Base-by-base conservation (phyloP, 2,329 filamentous ascomycete genomes). In the Byssoonygena ceratinophila region DNA sequence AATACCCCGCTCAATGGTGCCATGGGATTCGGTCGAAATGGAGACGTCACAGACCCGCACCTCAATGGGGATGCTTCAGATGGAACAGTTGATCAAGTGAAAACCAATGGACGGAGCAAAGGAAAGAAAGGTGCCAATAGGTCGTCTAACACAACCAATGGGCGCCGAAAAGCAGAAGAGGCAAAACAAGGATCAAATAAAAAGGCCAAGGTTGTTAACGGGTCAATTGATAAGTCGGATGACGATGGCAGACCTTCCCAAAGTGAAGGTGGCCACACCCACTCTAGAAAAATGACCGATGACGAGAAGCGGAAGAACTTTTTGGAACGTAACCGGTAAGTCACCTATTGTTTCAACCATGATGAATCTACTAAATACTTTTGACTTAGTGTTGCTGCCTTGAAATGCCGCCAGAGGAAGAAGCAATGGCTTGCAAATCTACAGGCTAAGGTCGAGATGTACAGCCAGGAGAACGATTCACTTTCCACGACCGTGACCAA, bases 221-320 rank as follows among this genome's bases (percentile, higher is more conserved):
- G 73, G 14, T 62, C 58, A 23, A 66, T 64, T 53, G 70, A 68
- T 22, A 74, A 76, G n/a, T 74, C 73, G 1, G 75, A 80, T 3
- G 45, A 96, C 95, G 71, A 91, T 86, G 68, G 64, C 77, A 8
- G 92, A 89, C 70, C 75, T 68, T 2, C 81, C 73, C 55, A 73
- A 66, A 53, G 71, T 32, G 45, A 45, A 11, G 31, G 34, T 22
- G 23, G 22, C 18, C 12, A 27, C 14, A 27, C 23, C 25, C 69
- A 71, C 37, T 73, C 76, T 37, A 80, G 84, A 61, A 96, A 95
- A 75, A 94, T 96, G 88, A 96, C 90, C 0, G 92, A 97, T 53
- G 92, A 97, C 64, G 92, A 98, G 74, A 98, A 98, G 75, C 80
- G 92, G 39, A 95, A 94, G 73, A 98, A 97, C 67, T 98, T 98